phyloP scores from a whole-genome alignment of 164 flowering plant species.

The Vitis rupestris region DNA sequence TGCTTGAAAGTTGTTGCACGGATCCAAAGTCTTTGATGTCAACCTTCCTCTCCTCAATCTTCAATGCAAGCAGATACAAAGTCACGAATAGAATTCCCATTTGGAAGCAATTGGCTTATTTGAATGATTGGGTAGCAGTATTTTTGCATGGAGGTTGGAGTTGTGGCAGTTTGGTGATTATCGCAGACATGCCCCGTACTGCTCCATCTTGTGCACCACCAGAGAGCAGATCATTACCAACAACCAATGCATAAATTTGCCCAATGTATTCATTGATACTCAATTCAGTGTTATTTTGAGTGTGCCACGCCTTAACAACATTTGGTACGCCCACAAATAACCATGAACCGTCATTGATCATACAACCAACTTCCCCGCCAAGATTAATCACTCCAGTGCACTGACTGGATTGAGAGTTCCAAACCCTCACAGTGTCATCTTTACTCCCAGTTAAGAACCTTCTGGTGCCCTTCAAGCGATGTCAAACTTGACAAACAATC shows the following conservation, averaged over 20 bases:
- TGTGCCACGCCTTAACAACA: constrained; percentile 92
- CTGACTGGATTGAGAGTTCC: constrained; percentile 93
- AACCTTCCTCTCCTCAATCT: too few species aligned
- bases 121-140: too few species aligned
- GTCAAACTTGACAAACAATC: constrained; percentile 63
- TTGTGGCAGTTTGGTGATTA: too few species aligned
- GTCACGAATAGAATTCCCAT: too few species aligned
- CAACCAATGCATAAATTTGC: constrained; percentile 82
- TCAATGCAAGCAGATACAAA: too few species aligned
- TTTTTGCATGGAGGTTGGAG: too few species aligned
- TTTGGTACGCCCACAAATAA: constrained; percentile 83
- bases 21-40: too few species aligned
- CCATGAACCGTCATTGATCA: constrained; percentile 98
- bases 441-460: constrained; percentile 71
- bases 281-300: constrained; percentile 32
- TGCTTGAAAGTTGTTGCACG: too few species aligned
- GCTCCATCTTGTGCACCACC: constrained; percentile 73
- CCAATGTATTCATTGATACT: constrained; percentile 66
- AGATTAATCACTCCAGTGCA: constrained; percentile 56
- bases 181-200: too few species aligned
- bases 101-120: too few species aligned
- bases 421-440: constrained; percentile 66
- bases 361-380: constrained; percentile 85
- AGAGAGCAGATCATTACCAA: constrained; percentile 78
- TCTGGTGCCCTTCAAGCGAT: constrained; percentile 78